These are phyloP conservation scores for Skeletonema menzelii DNA, from an alignment of 108 stramenopile genomes.

Conservation along the genomic window DNA sequence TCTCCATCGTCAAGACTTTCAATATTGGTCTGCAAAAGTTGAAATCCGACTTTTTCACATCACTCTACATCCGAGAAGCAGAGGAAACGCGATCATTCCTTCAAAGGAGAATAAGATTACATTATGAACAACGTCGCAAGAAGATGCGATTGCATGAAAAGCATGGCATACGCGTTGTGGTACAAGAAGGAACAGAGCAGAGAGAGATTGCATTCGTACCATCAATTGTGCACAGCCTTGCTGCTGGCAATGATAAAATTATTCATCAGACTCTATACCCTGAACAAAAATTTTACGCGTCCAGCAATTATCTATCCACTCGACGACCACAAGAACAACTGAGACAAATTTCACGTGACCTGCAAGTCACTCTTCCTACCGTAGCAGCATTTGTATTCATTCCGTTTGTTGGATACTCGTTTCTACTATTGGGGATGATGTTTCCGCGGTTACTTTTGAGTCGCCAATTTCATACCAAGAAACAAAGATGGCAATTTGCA, in stretches of 20 bases:
- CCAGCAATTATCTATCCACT: slow-evolving; percentile 11
- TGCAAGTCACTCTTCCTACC: slow-evolving; percentile 32
- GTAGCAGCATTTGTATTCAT: slow-evolving; percentile 25
- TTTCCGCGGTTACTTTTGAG: slow-evolving; percentile 37
- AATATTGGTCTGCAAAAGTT: slow-evolving; percentile 14
- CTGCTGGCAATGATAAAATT: neutral
- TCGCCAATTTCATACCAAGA: slow-evolving; percentile 34
- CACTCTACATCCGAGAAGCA: slow-evolving; percentile 28
- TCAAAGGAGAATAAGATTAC: slow-evolving; percentile 2
- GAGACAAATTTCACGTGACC: slow-evolving; percentile 8
- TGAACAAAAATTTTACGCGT: neutral
- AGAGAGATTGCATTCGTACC: slow-evolving; percentile 1
- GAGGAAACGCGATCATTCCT: slow-evolving; percentile 6
- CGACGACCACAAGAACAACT: slow-evolving; percentile 27
- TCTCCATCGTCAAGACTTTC: slow-evolving; percentile 11
- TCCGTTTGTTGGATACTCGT: slow-evolving; percentile 23
- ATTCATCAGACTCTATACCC: neutral
- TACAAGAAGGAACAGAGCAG: neutral
- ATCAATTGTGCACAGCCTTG: slow-evolving; percentile 1
- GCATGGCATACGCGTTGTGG: neutral
- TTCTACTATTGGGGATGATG: slow-evolving; percentile 28
- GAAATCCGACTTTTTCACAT: slow-evolving; percentile 13
- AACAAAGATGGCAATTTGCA: slow-evolving; percentile 28
- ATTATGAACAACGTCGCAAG: slow-evolving; percentile 3
- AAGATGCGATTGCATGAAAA: slow-evolving; percentile 1